Evolutionary conservation across 768 basidiomycete genomes (phyloP), one percentile per base, ranked within the genome.

Genomic region (Cyclocybe aegerita): DNA sequence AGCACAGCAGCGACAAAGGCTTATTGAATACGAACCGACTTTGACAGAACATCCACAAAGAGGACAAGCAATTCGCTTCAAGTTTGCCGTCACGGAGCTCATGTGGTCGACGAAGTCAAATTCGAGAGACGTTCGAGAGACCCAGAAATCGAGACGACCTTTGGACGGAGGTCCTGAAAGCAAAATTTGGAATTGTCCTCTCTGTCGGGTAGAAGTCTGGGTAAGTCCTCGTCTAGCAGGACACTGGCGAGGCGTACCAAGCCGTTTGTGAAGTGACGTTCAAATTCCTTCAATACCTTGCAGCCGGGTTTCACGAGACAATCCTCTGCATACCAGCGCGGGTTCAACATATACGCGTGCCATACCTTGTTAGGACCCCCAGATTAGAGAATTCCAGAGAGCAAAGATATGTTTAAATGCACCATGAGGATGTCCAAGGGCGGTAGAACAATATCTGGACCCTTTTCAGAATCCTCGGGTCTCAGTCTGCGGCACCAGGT

Each of bases 371-470:
- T 39, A 10, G 9, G 33, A 16, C 41, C 43, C n/a, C 11, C 12
- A 36, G 31, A 15, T 14, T 9, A 39, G 44, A 23, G 49, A 29
- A 29, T 23, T 29, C 17, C 23, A n/a, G 14, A 33, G 0, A 9
- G n/a, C 36, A 8, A 16, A 23, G 33, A 10, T 11, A 4, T 29
- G 12, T 32, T 16, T n/a, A 15, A 16, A 32, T 47, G 9, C 45
- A 70, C 70, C 72, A 73, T 73, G 2, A 73, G 39, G 5, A 72
- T 69, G 53, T 73, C 72, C 5, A 69, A 14, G 0, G 72, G 72
- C 2, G 70, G 72, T 12, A 72, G 48, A 9, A 60, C 50, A 8
- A 60, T 59, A 16, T 53, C 48, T 29, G 49, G 33, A 10, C 46
- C 43, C 10, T 33, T 35, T 9, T 8, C 23, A 0, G 44, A 32